phyloP scores from a whole-genome alignment of 2,329 filamentous ascomycete species.

The Monilinia fructicola region DNA sequence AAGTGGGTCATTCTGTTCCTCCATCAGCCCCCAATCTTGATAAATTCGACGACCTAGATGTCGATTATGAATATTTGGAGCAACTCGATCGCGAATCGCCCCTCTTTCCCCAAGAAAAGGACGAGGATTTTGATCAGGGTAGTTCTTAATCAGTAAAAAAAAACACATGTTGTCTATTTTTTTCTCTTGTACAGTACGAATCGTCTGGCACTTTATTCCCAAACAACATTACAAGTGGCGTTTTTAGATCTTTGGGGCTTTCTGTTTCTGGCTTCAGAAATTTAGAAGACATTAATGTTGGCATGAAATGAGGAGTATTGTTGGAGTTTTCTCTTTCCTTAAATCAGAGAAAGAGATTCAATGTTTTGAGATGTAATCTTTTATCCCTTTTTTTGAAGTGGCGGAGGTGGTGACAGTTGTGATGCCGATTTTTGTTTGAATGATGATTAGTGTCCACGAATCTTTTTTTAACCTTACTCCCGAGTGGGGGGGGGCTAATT shows the following conservation, averaged over 20 bases:
- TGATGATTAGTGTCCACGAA: slow-evolving; percentile 16
- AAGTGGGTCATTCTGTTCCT: slow-evolving; percentile 55
- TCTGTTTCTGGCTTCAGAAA: slow-evolving; percentile 22
- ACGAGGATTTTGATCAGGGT: slow-evolving; percentile 61
- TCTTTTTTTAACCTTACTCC: slow-evolving; percentile 28
- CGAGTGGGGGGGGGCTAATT: slow-evolving; percentile 19
- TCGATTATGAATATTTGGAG: slow-evolving; percentile 43
- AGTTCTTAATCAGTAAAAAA: slow-evolving; percentile 30
- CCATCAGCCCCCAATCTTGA: slow-evolving; percentile 41
- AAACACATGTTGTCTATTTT: slow-evolving; percentile 19
- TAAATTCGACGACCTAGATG: slow-evolving; percentile 40
- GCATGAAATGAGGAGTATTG: slow-evolving; percentile 19
- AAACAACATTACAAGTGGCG: slow-evolving; percentile 25
- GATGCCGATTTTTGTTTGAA: slow-evolving; percentile 23
- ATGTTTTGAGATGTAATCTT: slow-evolving; percentile 17
- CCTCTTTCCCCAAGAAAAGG: slow-evolving; percentile 35
- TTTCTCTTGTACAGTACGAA: slow-evolving; percentile 22
- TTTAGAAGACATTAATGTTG: slow-evolving; percentile 24
- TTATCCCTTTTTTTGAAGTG: slow-evolving; percentile 10
- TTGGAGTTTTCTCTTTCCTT: slow-evolving; percentile 17
- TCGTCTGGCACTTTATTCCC: slow-evolving; percentile 18
- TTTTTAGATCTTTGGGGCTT: slow-evolving; percentile 25
- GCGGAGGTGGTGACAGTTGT: slow-evolving; percentile 19
- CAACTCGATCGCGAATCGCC: slow-evolving; percentile 41
- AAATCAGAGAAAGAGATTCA: slow-evolving; percentile 24